Base-by-base conservation (phyloP, 2,329 filamentous ascomycete genomes). In the Beauveria rudraprayagi region DNA sequence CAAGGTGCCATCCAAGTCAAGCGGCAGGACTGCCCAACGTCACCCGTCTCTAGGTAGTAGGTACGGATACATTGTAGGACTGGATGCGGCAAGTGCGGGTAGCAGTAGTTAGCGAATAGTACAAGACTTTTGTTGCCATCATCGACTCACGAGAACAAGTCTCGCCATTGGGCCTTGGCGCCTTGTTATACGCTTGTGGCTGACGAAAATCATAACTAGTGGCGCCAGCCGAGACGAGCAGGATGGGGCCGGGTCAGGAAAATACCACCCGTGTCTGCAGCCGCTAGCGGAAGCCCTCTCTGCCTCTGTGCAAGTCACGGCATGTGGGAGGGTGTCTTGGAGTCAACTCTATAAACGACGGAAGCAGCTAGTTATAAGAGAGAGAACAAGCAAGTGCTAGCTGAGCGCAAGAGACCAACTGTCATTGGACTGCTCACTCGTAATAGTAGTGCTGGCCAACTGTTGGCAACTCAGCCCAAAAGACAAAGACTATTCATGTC, bases 181-280 rank as follows among this genome's bases (percentile, higher is more conserved):
- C 24, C 46, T 51, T 26, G 30, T 52, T 60, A 53, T 41, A 53
- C 56, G 56, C 56, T 59, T 6, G 48, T 52, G 56, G 56, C 40
- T 48, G 14, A 53, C 3, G 11, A 47, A n/a, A 28, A 60, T 60
- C 48, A 28, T 8, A 22, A 22, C 22, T 22, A 17, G 48, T 59
- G 56, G 56, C 56, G 47, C 43, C 46, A n/a, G 44, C 46, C 7
- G 56, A 44, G 56, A 26, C 48, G 56, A 50, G 37, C 44, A 30
- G 30, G 44, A 60, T 37, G 30, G 55, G 24, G 48, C 37, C 56
- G 37, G 50, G 22, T 26, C 34, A 28, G n/a, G 17, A 28, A 24
- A 46, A 51, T 17, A 41, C 17, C 46, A 58, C 28, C 46, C 46
- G 22, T 22, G 44, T n/a, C 43, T 30, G 10, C 10, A 37, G 34